Base-by-base conservation (phyloP, 345 rosid genomes). In the Arabidopsis arenosa region DNA sequence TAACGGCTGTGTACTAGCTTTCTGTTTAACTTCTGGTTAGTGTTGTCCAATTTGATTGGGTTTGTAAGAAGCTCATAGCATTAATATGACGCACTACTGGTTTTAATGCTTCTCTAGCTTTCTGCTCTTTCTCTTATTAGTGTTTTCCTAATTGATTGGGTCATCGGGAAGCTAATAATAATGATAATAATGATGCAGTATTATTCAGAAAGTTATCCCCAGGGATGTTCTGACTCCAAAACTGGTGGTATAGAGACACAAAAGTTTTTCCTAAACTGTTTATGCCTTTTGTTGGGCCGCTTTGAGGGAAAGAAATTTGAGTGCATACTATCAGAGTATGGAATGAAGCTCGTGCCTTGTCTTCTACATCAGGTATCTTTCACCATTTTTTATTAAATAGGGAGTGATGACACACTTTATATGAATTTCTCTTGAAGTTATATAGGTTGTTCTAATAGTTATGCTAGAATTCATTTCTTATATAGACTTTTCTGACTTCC, bases 271-370 rank as follows among this genome's bases (percentile, higher is more conserved):
- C 73, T 91, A 44, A 88, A 81, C 75, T 89, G 97, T 81, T 73
- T 93, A 68, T 93, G 98, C 85, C 98, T 93, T 73, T 79, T 93
- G 28, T 83, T 93, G 84, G 97, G 98, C 51, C 96, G 96, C 48
- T 79, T 89, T 70, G 89, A 86, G 64, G 77, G 87, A 63, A 89
- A 84, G 82, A 89, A 83, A 74, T 79, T 91, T 49, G 90, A 89
- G 80, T 82, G 68, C 57, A 73, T 71, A 23, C 30, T 88, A 63
- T 84, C 83, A 23, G 94, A 86, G 58, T 87, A 83, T 73, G 91
- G 98, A 73, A 72, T 70, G 69, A 90, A 84, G 85, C 87, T 89
- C 52, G 84, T 91, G 28, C 85, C 68, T 45, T 66, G 82, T 65
- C 93, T 91, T 78, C 78, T 91, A 73, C 82, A 90, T 48, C 97